Evolutionary conservation across 2,329 filamentous ascomycete genomes (phyloP), one percentile per base, ranked within the genome.

Genomic region (Botryosphaeria agaves): DNA sequence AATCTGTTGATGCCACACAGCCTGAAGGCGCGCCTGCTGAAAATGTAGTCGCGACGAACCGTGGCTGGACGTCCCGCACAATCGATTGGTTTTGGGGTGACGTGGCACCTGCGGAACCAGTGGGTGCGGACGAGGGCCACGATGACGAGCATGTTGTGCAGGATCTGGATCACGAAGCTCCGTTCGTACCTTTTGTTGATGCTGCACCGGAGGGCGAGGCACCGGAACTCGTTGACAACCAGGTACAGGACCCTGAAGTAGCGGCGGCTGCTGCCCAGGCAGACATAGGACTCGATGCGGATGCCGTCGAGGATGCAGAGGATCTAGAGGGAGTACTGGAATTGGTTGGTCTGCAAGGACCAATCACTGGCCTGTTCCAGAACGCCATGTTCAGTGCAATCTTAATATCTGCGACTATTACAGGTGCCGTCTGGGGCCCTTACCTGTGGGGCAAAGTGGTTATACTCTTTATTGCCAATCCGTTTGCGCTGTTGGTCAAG

Each of bases 281-380:
- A 11, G 78, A 68, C 6, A 59, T 87, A 20, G 82, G 93, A 42
- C 45, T 59, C 8, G 70, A 75, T 32, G 66, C 72, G 32, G 76
- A 81, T 41, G 77, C 75, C 7, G 67, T 83, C 25, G 80, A 85
- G 36, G 58, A 94, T 41, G 80, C 80, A 7, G 89, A 98, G 53
- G 89, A 98, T 46, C 72, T 98, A 11, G 89, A 98, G 49, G 89
- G 89, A 0, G 81, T 98, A 31, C 74, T 98, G 61, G 89, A 98
- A 51, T 69, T 98, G 11, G 78, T 98, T 35, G 89, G 89, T 21
- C 91, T 98, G 79, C 82, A 91, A 45, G 89, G 89, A 0, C 89
- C 89, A 1, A 64, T 98, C 3, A 76, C 78, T 9, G 84, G 83
- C 3, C 66, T 98, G 5, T 73, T 95, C 41, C 89, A 98, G 46